Conservation (phyloP, 2,329 filamentous ascomycete genomes). For the Fusarium sp. region DNA sequence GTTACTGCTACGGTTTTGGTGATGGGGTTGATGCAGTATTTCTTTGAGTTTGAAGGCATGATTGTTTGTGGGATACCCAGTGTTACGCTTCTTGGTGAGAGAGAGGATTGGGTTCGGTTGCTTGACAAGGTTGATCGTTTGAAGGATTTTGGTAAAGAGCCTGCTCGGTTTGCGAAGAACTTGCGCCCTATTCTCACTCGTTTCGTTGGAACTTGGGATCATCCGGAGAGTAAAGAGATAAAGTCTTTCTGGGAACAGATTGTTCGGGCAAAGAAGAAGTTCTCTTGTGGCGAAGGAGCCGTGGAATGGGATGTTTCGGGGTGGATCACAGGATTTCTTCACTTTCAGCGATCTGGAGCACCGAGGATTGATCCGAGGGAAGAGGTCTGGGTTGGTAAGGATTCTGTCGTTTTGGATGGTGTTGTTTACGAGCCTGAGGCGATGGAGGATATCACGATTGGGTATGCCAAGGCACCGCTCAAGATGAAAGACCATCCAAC, state of each 20-base stretch:
- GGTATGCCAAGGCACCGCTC: constrained; percentile 56
- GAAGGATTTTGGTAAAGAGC: constrained; percentile 57
- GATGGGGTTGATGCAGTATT: constrained; percentile 58
- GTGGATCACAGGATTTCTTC: constrained; percentile 63
- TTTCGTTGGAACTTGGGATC: constrained; percentile 60
- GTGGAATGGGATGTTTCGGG: constrained; percentile 56
- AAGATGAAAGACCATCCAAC: constrained; percentile 50
- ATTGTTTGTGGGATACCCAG: constrained; percentile 58
- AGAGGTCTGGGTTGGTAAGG: not conserved
- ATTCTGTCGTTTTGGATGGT: constrained; percentile 42
- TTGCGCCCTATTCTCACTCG: constrained; percentile 58
- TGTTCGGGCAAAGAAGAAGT: constrained; percentile 50
- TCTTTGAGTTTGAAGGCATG: constrained; percentile 52
- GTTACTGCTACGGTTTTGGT: constrained; percentile 57
- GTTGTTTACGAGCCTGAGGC: constrained; percentile 45
- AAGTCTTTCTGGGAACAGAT: constrained; percentile 59
- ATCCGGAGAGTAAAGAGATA: constrained; percentile 48
- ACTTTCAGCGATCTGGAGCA: constrained; percentile 55
- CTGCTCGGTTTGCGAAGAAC: constrained; percentile 51
- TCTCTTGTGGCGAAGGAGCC: constrained; percentile 45
- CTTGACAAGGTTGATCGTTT: constrained; percentile 57
- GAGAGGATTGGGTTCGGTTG: constrained; percentile 56
- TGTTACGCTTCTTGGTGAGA: constrained; percentile 55
- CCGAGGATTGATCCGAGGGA: constrained; percentile 32
- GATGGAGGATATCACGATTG: constrained; percentile 50